Conservation (phyloP, 495 filamentous ascomycete species). For the Aspergillus ostianus region DNA sequence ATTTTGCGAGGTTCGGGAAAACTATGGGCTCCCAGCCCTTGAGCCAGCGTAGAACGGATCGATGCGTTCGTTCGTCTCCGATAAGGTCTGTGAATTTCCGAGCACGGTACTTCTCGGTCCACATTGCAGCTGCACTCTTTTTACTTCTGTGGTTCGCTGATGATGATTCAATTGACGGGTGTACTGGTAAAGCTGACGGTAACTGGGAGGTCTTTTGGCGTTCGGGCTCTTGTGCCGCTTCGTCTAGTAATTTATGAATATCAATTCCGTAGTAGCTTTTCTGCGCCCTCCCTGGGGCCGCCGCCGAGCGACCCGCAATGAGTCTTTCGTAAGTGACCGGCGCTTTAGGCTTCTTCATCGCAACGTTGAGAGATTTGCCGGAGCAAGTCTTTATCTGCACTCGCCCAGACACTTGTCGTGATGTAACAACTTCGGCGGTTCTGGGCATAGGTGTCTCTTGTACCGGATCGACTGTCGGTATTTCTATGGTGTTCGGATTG, state of each 20-base stretch:
- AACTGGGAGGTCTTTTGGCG: slow-evolving; percentile 35
- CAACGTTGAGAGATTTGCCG: slow-evolving; percentile 59
- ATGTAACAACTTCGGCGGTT: slow-evolving; percentile 11
- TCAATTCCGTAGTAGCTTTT: slow-evolving; percentile 89
- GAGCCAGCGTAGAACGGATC: slow-evolving; percentile 87
- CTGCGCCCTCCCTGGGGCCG: slow-evolving; percentile 67
- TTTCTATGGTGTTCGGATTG: slow-evolving; percentile 3
- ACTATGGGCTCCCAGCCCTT: slow-evolving; percentile 93
- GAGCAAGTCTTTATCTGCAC: slow-evolving; percentile 62
- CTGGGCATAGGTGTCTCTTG: slow-evolving; percentile 7
- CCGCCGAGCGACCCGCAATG: slow-evolving; percentile 65
- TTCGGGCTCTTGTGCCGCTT: slow-evolving; percentile 49
- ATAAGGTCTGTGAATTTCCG: slow-evolving; percentile 88
- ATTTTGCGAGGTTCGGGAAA: slow-evolving; percentile 68
- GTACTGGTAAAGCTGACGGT: slow-evolving; percentile 20
- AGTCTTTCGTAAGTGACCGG: slow-evolving; percentile 64
- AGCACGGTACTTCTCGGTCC: slow-evolving; percentile 91
- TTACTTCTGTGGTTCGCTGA: slow-evolving; percentile 32
- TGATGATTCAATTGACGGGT: slow-evolving; percentile 37
- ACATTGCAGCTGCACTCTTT: slow-evolving; percentile 54
- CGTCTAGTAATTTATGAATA: slow-evolving; percentile 76
- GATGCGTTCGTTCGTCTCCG: slow-evolving; percentile 92
- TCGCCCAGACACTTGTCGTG: slow-evolving; percentile 20
- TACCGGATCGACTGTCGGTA: slow-evolving; percentile 8
- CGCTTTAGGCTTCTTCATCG: slow-evolving; percentile 44